phyloP scores from a whole-genome alignment of 495 filamentous ascomycete genomes.

The Thermothielavioides terrestris region DNA sequence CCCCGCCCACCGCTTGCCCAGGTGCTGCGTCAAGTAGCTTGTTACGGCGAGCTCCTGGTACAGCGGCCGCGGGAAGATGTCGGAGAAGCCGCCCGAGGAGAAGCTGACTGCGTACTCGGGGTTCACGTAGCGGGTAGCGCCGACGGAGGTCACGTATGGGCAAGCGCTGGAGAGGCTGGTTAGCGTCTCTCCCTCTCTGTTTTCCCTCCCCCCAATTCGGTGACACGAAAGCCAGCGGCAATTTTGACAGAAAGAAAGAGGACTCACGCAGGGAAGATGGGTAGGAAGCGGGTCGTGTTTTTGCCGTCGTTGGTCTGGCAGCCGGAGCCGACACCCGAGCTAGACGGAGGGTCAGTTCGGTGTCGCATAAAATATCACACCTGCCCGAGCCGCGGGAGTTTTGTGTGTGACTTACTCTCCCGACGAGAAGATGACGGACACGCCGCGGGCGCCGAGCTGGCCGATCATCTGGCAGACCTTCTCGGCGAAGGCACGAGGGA shows the following conservation, averaged over 20 bases:
- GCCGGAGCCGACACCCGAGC: constrained; percentile 28
- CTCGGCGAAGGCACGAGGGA: constrained; percentile 57
- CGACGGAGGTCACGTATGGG: constrained; percentile 68
- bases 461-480: constrained; percentile 60
- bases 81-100: constrained; percentile 59
- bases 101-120: constrained; percentile 53
- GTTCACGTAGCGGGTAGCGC: constrained; percentile 40
- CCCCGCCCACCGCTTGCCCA: constrained; percentile 39
- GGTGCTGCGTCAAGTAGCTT: constrained; percentile 48
- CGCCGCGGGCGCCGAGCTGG: constrained; percentile 63
- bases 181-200: too few relatives aligned
- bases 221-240: too few relatives aligned
- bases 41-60: constrained; percentile 54
- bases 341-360: constrained; percentile 14
- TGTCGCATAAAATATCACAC: constrained; percentile 52
- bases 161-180: constrained; percentile 33
- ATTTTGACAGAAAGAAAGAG: too few relatives aligned
- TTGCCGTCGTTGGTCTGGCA: constrained; percentile 39
- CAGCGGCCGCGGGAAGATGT: constrained; percentile 50
- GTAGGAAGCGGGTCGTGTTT: constrained; percentile 59
- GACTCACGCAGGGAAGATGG: constrained; percentile 29
- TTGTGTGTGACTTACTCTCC: constrained; percentile 58
- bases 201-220: too few relatives aligned
- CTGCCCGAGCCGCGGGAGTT: too few relatives aligned
- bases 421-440: constrained; percentile 64